Base-by-base conservation (phyloP, 2,329 filamentous ascomycete genomes). In the Chrysosporium keratinophilum region DNA sequence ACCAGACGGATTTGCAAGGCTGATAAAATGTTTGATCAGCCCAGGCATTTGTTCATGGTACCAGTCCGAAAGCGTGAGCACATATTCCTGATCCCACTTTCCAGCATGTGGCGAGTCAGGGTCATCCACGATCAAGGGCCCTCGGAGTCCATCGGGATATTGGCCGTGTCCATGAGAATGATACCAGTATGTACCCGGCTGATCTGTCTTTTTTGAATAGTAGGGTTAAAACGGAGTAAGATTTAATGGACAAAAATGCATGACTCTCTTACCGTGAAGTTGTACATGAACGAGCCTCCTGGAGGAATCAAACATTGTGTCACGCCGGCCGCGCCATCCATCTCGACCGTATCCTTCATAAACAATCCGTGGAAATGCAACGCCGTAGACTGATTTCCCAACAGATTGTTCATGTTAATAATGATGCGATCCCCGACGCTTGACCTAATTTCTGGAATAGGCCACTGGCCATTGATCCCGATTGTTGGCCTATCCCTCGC, bases 1-100 rank as follows among this genome's bases (percentile, higher is more conserved):
- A 9, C 77, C 78, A n/a, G 73, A 74, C 2, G 74, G 75, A 54
- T 79, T 78, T 54, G 70, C 64, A 42, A 72, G 61, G 48, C 66
- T 73, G 51, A 80, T 67, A 62, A 79, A 80, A 31, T 67, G 56
- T 2, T 67, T 63, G 52, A 76, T 67, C 5, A 79, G 67, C 12
- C 59, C 61, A 4, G 69, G 68, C 68, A 78, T 76, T 59, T 78
- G 68, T 33, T 76, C 70, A 57, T 87, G 83, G 62, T 87, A 87
- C 82, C 83, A 81, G 66, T 87, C 83, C 0, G 81, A 83, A 5
- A 86, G 69, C 1, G 79, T 82, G 19, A 86, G 62, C 28, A 82
- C 67, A 17, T 79, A 58, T 67, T 85, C 81, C 56, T 83, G 73
- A 52, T 84, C 78, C 54, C 78, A 80, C 34, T 76, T 64, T 41